Conservation (phyloP, 495 filamentous ascomycete species). For the Sordaria brevicollis region DNA sequence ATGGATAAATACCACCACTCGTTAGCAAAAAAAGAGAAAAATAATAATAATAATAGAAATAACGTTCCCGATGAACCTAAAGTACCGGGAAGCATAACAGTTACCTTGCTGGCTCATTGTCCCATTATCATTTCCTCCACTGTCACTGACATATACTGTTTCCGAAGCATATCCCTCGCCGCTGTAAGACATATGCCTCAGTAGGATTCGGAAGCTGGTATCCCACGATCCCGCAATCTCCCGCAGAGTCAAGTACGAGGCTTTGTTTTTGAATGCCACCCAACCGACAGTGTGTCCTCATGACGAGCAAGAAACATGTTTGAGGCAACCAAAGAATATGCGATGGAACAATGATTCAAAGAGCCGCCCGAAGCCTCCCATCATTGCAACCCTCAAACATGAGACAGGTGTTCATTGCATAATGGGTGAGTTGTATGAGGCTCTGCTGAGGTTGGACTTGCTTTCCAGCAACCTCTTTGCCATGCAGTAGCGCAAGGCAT, state of each 20-base stretch:
- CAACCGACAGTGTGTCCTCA: neutral
- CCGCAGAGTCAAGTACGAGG: neutral
- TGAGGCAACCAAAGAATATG: neutral
- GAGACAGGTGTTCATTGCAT: neutral
- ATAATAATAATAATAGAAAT: too few relatives aligned
- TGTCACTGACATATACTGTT: neutral
- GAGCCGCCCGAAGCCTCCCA: neutral
- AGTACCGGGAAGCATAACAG: too few relatives aligned
- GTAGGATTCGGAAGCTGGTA: neutral
- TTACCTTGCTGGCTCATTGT: neutral
- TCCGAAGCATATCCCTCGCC: neutral
- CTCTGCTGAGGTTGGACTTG: neutral
- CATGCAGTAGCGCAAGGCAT: neutral
- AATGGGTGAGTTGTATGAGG: neutral
- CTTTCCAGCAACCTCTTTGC: neutral
- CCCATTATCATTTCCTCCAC: neutral
- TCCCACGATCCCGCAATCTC: neutral
- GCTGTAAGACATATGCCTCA: neutral
- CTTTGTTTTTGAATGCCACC: neutral
- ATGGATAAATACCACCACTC: neutral
- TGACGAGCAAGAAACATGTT: neutral
- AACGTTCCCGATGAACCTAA: too few relatives aligned
- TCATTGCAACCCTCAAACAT: neutral
- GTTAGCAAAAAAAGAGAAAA: neutral
- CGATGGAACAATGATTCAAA: neutral